These are phyloP conservation scores for Aphanocladium album DNA, from an alignment of 2,329 filamentous ascomycete genomes.

Conservation along the genomic window DNA sequence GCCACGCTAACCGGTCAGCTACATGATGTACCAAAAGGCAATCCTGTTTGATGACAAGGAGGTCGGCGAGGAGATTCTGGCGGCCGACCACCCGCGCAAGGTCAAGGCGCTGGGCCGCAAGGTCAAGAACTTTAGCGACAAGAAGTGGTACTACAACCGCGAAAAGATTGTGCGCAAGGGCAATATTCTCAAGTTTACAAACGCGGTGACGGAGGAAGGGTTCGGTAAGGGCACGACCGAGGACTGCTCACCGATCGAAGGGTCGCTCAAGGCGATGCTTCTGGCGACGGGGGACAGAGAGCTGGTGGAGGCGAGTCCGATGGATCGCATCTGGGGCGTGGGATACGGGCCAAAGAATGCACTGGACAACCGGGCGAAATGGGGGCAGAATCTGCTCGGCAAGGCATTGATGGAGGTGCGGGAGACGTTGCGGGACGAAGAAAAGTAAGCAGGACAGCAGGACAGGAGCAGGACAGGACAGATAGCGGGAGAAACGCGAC, in stretches of 20 bases:
- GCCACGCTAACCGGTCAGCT: constrained; percentile 26
- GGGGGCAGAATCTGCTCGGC: constrained; percentile 63
- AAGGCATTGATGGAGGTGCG: constrained; percentile 57
- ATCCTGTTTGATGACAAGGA: constrained; percentile 41
- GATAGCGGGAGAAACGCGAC: too few relatives aligned
- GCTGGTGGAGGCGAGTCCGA: constrained; percentile 57
- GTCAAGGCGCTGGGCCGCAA: constrained; percentile 52
- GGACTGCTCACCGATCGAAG: constrained; percentile 24
- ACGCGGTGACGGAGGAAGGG: constrained; percentile 28
- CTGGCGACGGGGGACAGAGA: constrained; percentile 55
- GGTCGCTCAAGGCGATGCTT: constrained; percentile 42
- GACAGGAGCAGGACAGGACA: too few relatives aligned
- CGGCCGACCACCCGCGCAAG: constrained; percentile 37
- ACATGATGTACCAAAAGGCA: constrained; percentile 53
- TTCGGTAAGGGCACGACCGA: constrained; percentile 19
- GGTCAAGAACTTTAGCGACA: constrained; percentile 47
- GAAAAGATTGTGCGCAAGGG: constrained; percentile 51
- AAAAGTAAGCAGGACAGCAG: not conserved
- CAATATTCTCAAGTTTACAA: constrained; percentile 55
- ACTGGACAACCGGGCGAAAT: constrained; percentile 38
- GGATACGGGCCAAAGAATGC: constrained; percentile 53
- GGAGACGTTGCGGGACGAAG: constrained; percentile 37
- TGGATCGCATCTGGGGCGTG: constrained; percentile 61
- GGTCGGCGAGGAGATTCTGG: constrained; percentile 44
- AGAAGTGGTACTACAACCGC: constrained; percentile 47